A percentile compares a stretch with the other conserved stretches of the same genome.
These are phyloP conservation scores for Pseudevernia furfuracea DNA, from an alignment of 495 filamentous ascomycete species.

Conservation along the genomic window DNA sequence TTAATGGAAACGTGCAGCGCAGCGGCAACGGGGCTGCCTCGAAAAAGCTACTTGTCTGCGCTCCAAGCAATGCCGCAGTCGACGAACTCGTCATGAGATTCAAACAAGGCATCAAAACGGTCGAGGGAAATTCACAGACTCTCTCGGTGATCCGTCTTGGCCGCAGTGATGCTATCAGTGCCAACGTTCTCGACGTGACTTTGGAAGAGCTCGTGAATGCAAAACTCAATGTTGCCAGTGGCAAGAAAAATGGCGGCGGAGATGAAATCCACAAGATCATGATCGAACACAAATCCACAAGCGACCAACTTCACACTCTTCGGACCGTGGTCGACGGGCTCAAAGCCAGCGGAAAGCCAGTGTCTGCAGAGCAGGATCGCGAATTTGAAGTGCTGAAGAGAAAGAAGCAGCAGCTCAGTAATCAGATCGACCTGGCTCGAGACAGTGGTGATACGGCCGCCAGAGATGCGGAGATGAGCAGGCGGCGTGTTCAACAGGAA, in stretches of 20 bases:
- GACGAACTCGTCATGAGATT: constrained; percentile 93
- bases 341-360: constrained; percentile 52
- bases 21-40: constrained; percentile 32
- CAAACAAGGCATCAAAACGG: constrained; percentile 77
- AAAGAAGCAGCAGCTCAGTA: constrained; percentile 66
- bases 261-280: constrained; percentile 70
- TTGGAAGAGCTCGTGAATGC: constrained; percentile 83
- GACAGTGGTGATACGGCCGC: constrained; percentile 69
- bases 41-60: constrained; percentile 90
- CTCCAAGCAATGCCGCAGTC: constrained; percentile 93
- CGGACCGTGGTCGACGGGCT: constrained; percentile 64
- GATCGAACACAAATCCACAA: constrained; percentile 70
- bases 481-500: constrained; percentile 77
- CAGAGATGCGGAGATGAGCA: constrained; percentile 76
- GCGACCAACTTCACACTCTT: constrained; percentile 58
- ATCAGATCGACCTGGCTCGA: constrained; percentile 74
- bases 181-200: constrained; percentile 82
- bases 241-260: constrained; percentile 33
- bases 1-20: constrained; percentile 21
- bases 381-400: constrained; percentile 71
- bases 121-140: constrained; percentile 59
- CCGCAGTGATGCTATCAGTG: constrained; percentile 85
- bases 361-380: constrained; percentile 56
- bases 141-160: constrained; percentile 86
- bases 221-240: constrained; percentile 47